These are phyloP conservation scores for Fusarium equiseti DNA, from an alignment of 2,329 filamentous ascomycete species.

Conservation along the genomic window DNA sequence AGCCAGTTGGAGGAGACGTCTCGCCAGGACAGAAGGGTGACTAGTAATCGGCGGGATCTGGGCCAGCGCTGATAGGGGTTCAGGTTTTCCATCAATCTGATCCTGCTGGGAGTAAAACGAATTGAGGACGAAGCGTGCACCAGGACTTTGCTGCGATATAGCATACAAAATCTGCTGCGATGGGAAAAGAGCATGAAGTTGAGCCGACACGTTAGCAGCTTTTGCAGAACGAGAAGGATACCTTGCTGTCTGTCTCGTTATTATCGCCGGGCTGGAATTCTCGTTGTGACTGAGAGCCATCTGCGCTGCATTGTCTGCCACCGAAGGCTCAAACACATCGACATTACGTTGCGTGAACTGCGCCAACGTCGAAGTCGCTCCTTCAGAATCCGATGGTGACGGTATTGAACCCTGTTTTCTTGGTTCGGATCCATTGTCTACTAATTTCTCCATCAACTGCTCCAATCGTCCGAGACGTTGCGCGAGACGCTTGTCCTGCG, in stretches of 20 bases:
- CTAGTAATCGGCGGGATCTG: conserved; percentile 54
- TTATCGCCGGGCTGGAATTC: not conserved
- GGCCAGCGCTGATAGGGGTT: conserved; percentile 44
- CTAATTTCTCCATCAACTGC: conserved; percentile 59
- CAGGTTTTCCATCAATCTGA: conserved; percentile 52
- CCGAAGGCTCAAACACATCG: conserved; percentile 40
- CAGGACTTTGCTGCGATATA: conserved; percentile 42
- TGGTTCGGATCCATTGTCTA: conserved; percentile 49
- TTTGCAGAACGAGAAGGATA: conserved; percentile 22
- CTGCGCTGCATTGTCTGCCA: conserved; percentile 38
- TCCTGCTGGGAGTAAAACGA: conserved; percentile 47
- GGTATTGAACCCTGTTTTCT: conserved; percentile 24
- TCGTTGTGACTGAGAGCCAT: conserved; percentile 26
- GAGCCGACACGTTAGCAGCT: conserved; percentile 26
- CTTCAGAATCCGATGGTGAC: conserved; percentile 34
- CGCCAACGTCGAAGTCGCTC: not conserved
- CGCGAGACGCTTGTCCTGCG: conserved; percentile 55
- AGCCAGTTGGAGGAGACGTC: conserved; percentile 60
- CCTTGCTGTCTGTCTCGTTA: conserved; percentile 1
- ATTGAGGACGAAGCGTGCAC: conserved; percentile 45
- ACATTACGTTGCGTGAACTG: conserved; percentile 44
- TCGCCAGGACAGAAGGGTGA: conserved; percentile 63
- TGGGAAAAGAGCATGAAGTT: conserved; percentile 43
- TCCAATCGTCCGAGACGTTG: conserved; percentile 62
- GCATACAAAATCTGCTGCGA: conserved; percentile 38